Conservation (phyloP, 176 grass and related monocot genomes). For the Avena eriantha region DNA sequence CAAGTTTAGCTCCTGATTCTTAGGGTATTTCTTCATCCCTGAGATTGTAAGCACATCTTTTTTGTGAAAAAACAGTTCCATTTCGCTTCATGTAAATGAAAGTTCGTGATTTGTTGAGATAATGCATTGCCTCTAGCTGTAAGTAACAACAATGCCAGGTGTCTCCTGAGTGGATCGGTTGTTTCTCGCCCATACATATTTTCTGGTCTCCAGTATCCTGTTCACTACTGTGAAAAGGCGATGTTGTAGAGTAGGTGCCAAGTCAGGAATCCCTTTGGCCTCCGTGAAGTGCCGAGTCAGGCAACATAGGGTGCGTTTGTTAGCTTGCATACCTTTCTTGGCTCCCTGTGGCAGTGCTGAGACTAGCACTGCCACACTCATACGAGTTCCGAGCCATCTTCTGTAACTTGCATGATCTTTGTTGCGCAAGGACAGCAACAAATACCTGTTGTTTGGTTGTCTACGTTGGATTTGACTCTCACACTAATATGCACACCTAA, state of each 20-base stretch:
- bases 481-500: too few species aligned
- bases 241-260: background rate
- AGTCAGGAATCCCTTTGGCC: background rate
- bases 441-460: too few species aligned
- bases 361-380: too few species aligned
- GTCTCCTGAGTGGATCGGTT: background rate
- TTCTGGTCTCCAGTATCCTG: background rate
- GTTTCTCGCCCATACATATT: background rate
- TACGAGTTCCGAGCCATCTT: too few species aligned
- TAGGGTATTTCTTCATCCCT: constrained; percentile 26
- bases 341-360: too few species aligned
- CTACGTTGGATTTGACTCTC: too few species aligned
- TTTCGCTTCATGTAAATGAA: constrained; percentile 21
- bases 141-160: background rate
- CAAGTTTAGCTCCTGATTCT: constrained; percentile 12
- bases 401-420: too few species aligned
- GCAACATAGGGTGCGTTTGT: too few species aligned
- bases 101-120: background rate
- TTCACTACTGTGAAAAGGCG: background rate
- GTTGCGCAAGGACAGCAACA: too few species aligned
- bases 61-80: background rate
- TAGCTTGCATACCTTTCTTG: too few species aligned
- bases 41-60: background rate
- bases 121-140: background rate
- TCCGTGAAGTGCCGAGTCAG: background rate